Conservation (phyloP, 495 filamentous ascomycete genomes). For the Hyaloscypha variabilis region DNA sequence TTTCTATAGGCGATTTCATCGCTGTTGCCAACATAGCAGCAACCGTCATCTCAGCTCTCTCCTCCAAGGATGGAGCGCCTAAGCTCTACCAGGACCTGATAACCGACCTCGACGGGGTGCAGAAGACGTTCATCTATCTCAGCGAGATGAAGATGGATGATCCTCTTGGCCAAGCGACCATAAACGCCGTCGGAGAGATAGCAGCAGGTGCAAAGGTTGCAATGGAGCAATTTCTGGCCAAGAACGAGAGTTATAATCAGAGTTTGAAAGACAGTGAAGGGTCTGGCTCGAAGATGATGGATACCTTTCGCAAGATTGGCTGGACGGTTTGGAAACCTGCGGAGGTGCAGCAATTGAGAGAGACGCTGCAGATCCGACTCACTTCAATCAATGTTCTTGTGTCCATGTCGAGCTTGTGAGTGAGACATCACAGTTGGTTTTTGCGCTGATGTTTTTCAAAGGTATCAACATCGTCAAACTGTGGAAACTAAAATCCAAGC, state of each 20-base stretch:
- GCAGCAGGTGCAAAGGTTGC: background rate
- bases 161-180: conserved; percentile 1
- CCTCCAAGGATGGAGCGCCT: conserved; percentile 2
- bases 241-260: conserved; percentile 1
- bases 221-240: conserved; percentile 2
- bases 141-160: background rate
- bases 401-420: too few species aligned
- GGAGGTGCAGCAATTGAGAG: conserved; percentile 5
- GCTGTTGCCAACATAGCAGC: conserved; percentile 10
- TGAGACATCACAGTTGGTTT: too few species aligned
- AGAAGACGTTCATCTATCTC: conserved; percentile 11
- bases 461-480: too few species aligned
- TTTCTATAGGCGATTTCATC: conserved; percentile 17
- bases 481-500: too few species aligned
- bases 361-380: background rate
- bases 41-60: conserved; percentile 9
- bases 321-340: conserved; percentile 6
- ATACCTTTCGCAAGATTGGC: conserved; percentile 12
- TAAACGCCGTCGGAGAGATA: conserved; percentile 6
- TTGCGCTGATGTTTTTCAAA: too few species aligned
- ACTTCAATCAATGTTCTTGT: background rate
- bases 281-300: background rate
- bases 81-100: conserved; percentile 13
- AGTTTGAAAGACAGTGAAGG: background rate
- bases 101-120: conserved; percentile 4